These are phyloP conservation scores for Fusarium marasasianum DNA, from an alignment of 2,329 filamentous ascomycete genomes.

Conservation along the genomic window DNA sequence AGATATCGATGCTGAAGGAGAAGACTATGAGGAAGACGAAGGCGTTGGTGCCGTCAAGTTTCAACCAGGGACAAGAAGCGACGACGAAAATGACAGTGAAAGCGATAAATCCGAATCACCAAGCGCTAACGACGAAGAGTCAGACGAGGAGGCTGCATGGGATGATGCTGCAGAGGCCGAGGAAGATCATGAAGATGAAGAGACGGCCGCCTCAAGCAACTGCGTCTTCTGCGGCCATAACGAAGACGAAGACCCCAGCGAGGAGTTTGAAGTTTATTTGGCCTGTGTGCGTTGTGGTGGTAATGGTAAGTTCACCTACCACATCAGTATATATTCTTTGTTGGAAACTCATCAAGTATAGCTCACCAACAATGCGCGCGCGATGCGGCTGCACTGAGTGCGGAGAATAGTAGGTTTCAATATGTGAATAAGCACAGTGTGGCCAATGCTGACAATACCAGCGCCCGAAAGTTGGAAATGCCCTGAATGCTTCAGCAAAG, in stretches of 20 bases:
- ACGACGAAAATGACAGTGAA: conserved; percentile 62
- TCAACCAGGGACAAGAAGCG: conserved; percentile 57
- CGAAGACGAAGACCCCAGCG: conserved; percentile 83
- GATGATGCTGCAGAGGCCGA: conserved; percentile 68
- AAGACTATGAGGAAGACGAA: conserved; percentile 58
- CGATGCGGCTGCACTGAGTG: conserved; percentile 60
- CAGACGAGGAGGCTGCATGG: conserved; percentile 54
- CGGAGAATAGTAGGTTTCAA: conserved; percentile 44
- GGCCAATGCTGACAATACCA: conserved; percentile 38
- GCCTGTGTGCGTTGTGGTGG: conserved; percentile 81
- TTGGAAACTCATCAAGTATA: conserved; percentile 59
- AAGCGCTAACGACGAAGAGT: conserved; percentile 63
- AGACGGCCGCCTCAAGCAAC: conserved; percentile 56
- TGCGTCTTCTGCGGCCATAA: conserved; percentile 83
- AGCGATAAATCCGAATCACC: conserved; percentile 58
- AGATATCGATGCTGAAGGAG: conserved; percentile 43
- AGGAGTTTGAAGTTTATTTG: conserved; percentile 83
- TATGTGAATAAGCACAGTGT: neutral
- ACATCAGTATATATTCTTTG: conserved; percentile 17
- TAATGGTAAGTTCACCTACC: conserved; percentile 71
- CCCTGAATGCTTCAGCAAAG: conserved; percentile 55
- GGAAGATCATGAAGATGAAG: conserved; percentile 62
- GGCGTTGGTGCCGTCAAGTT: conserved; percentile 67
- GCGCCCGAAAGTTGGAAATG: conserved; percentile 61
- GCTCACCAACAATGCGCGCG: conserved; percentile 92